Conservation (phyloP, 2,329 filamentous ascomycete genomes). For the Beauveria rudraprayagi region DNA sequence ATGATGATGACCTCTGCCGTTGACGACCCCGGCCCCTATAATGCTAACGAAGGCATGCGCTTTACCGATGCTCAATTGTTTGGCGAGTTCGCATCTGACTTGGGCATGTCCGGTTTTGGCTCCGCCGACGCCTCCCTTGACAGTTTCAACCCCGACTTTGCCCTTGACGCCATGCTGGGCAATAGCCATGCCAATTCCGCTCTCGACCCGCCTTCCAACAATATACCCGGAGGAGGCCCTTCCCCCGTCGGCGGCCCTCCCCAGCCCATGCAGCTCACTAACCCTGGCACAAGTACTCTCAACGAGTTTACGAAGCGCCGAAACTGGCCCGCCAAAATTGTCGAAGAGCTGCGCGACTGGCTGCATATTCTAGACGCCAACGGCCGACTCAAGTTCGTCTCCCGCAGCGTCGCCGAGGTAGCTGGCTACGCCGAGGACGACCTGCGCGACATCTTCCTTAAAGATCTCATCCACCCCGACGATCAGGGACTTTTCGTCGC, state of each 20-base stretch:
- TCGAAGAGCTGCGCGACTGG: conserved; percentile 85
- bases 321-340: conserved; percentile 80
- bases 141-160: conserved; percentile 8
- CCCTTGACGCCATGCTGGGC: conserved; percentile 10
- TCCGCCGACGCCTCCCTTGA: conserved; percentile 1
- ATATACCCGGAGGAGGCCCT: conserved; percentile 35
- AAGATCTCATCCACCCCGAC: conserved; percentile 77
- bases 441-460: conserved; percentile 66
- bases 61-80: conserved; percentile 8
- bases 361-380: conserved; percentile 80
- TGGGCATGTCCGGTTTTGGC: conserved; percentile 1
- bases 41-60: not conserved
- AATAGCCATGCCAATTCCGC: conserved; percentile 18
- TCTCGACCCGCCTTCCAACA: conserved; percentile 24
- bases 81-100: conserved; percentile 2
- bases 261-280: conserved; percentile 15
- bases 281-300: conserved; percentile 35
- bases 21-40: not conserved
- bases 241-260: conserved; percentile 31
- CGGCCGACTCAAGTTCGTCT: conserved; percentile 78
- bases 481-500: conserved; percentile 75
- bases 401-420: conserved; percentile 64
- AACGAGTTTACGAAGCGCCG: conserved; percentile 53
- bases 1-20: not conserved
- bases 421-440: conserved; percentile 69